A percentile compares a stretch with the other conserved stretches of the same genome.
phyloP scores from a whole-genome alignment of 352 stramenopile genomes.

The Pythium dissotocum region DNA sequence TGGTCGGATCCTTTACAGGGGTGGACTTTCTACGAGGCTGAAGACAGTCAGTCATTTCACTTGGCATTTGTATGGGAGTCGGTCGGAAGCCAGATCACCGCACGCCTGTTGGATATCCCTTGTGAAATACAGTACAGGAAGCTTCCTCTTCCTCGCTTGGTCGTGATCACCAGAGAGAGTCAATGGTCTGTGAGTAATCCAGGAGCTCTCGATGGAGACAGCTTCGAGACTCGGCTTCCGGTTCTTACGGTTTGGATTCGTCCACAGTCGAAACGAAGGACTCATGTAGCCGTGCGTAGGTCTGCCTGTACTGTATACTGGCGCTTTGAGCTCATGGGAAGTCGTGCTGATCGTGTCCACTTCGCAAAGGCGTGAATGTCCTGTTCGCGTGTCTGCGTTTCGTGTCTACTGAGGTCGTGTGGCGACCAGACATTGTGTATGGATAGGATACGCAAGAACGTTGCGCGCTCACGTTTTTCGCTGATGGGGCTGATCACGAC shows the following conservation, averaged over 20 bases:
- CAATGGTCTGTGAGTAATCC: not conserved
- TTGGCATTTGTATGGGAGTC: not conserved
- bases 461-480: not conserved
- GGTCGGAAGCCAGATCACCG: not conserved
- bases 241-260: not conserved
- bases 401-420: not conserved
- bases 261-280: not conserved
- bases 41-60: not conserved
- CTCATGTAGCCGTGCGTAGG: not conserved
- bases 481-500: not conserved
- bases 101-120: not conserved
- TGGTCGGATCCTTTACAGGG: not conserved
- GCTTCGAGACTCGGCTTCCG: too few relatives aligned
- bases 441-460: not conserved
- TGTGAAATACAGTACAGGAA: not conserved
- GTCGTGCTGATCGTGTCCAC: not conserved
- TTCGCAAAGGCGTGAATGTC: not conserved
- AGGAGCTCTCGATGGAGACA: too few relatives aligned
- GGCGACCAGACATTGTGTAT: not conserved
- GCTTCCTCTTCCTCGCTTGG: not conserved
- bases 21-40: not conserved
- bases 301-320: not conserved
- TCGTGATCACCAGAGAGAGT: not conserved
- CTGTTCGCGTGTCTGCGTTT: not conserved
- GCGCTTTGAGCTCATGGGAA: not conserved